These are phyloP conservation scores for Torrubiellomyces zombiae DNA, from an alignment of 2,329 filamentous ascomycete genomes.

Conservation along the genomic window DNA sequence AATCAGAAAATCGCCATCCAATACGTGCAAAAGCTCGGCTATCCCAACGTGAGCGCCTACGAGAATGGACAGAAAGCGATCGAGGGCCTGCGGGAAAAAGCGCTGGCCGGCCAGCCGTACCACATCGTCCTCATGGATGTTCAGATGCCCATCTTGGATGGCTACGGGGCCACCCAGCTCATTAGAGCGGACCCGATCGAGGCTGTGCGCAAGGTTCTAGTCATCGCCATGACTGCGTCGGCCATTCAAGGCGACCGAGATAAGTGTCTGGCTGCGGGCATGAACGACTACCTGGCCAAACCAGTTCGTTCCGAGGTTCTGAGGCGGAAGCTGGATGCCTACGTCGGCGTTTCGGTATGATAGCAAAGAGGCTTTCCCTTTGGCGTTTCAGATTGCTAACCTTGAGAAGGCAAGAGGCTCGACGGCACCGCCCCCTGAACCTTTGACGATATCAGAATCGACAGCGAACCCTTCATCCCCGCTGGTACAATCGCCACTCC, in stretches of 20 bases:
- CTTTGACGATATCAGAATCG: conserved; percentile 1
- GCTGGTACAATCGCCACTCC: too few relatives aligned
- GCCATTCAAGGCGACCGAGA: conserved; percentile 90
- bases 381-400: neutral
- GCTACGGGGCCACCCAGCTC: conserved; percentile 76
- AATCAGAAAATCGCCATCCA: conserved; percentile 90
- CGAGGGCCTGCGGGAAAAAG: conserved; percentile 62
- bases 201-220: conserved; percentile 64
- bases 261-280: conserved; percentile 86
- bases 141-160: conserved; percentile 87
- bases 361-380: too few relatives aligned
- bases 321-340: conserved; percentile 59
- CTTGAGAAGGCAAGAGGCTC: too few relatives aligned
- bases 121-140: conserved; percentile 92
- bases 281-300: conserved; percentile 96
- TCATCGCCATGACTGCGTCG: conserved; percentile 93
- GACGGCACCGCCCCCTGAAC: too few relatives aligned
- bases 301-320: conserved; percentile 80
- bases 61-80: conserved; percentile 81
- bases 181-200: conserved; percentile 64
- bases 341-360: conserved; percentile 24
- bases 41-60: conserved; percentile 67
- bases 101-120: conserved; percentile 58
- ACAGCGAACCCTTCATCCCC: too few relatives aligned
- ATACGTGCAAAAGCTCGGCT: conserved; percentile 73